Conservation (phyloP, 306 rosid species). For the Rosa multiflora region DNA sequence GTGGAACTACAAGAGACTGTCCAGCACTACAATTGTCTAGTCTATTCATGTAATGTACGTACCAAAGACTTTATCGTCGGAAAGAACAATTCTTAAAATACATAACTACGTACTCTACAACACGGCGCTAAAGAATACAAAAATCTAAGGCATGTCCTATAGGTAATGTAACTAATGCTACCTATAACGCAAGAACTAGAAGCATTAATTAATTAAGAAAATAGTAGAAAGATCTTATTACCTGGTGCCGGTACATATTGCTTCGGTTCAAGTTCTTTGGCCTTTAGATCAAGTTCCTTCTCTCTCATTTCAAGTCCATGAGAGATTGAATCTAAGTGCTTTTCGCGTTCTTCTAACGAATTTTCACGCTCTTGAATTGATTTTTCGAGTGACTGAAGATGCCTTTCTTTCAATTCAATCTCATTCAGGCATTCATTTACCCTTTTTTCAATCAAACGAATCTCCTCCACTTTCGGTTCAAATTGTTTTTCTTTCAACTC, state of each 20-base stretch:
- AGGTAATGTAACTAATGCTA: neutral
- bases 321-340: neutral
- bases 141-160: neutral
- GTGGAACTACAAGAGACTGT: no score
- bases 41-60: neutral
- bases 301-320: neutral
- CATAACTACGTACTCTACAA: no score
- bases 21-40: no score
- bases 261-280: neutral
- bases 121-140: no score
- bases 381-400: neutral
- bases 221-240: neutral
- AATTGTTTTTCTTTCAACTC: neutral
- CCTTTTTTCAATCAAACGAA: neutral
- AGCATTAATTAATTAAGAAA: neutral
- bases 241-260: neutral
- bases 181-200: neutral
- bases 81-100: neutral
- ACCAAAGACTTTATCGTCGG: neutral
- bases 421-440: neutral
- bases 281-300: neutral
- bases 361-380: neutral
- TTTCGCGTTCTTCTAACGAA: neutral
- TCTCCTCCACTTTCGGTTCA: constrained; percentile 2
- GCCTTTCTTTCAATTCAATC: neutral